Conservation (phyloP, 1,284 basidiomycete species). For the Tilletia indica region DNA sequence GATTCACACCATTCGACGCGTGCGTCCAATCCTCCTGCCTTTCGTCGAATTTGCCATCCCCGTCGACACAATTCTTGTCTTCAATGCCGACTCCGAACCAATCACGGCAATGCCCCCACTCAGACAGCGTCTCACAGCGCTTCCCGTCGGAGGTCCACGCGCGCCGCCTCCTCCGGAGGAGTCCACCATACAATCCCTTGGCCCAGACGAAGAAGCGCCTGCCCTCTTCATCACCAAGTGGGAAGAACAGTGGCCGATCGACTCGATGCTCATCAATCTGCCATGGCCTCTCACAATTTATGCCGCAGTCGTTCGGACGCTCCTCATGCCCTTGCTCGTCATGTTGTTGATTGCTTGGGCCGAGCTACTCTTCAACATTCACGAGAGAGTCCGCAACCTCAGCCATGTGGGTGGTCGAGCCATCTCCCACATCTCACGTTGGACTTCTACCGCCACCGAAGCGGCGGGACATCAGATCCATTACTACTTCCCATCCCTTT, state of each 20-base stretch:
- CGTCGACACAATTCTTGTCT: not conserved
- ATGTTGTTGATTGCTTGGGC: constrained; percentile 3
- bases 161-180: not conserved
- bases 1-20: not conserved
- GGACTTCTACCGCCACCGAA: not conserved
- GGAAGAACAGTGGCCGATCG: constrained; percentile 6
- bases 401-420: not conserved
- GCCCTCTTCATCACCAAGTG: constrained; percentile 9
- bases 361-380: not conserved
- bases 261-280: not conserved
- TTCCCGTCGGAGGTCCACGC: too few species aligned
- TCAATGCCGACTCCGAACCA: constrained; percentile 2
- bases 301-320: not conserved
- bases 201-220: not conserved
- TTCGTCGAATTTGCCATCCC: not conserved
- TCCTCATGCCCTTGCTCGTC: not conserved
- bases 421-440: not conserved
- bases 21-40: not conserved
- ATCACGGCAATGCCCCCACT: too few species aligned
- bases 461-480: not conserved
- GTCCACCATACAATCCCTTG: not conserved
- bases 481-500: not conserved
- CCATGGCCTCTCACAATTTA: constrained; percentile 9
- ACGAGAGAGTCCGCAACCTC: not conserved
- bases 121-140: too few species aligned